phyloP scores from a whole-genome alignment of 129 eudicot species.

The Flaveria ramosissima region DNA sequence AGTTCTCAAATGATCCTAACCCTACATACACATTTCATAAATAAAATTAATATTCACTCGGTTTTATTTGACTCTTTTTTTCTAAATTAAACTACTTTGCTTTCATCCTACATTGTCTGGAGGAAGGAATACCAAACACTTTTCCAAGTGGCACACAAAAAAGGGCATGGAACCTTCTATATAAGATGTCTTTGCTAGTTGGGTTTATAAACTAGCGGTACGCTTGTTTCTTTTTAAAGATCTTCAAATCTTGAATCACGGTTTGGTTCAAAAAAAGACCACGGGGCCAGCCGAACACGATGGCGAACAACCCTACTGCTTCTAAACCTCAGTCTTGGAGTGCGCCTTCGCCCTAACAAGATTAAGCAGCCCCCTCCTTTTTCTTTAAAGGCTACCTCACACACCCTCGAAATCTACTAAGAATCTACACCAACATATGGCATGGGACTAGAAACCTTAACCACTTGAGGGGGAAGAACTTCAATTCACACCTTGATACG shows the following conservation, averaged over 20 bases:
- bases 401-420: too few species aligned
- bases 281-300: background rate
- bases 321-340: background rate
- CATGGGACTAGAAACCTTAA: too few species aligned
- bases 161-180: background rate
- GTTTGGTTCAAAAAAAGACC: background rate
- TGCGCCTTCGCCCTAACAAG: background rate
- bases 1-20: too few species aligned
- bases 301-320: background rate
- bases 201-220: background rate
- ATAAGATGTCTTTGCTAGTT: background rate
- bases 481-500: too few species aligned
- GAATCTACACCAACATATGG: too few species aligned
- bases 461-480: too few species aligned
- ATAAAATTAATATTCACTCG: background rate
- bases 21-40: background rate
- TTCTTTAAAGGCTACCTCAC: too few species aligned
- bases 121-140: background rate
- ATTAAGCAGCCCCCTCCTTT: too few species aligned
- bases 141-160: conserved; percentile 11
- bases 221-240: background rate
- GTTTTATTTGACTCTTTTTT: background rate
- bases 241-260: background rate
- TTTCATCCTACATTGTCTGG: background rate
- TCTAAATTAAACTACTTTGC: background rate